phyloP scores from a whole-genome alignment of 805 yeast genomes.

The Saccharomyces kudriavzevii region DNA sequence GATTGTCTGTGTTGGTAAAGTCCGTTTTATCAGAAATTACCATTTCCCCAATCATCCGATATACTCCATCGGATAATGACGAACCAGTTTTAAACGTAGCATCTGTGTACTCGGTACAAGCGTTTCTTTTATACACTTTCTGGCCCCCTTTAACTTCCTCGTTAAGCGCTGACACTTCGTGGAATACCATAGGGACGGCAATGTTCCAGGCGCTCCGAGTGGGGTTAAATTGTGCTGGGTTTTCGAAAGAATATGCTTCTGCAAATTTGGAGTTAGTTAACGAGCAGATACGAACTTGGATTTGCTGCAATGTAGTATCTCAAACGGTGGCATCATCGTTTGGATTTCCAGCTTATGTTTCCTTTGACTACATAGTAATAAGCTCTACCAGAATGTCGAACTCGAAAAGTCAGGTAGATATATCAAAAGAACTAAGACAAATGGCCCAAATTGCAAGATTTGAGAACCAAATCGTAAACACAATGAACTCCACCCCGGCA shows the following conservation, averaged over 20 bases:
- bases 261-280: constrained; percentile 38
- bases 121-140: constrained; percentile 74
- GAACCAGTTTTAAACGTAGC: constrained; percentile 82
- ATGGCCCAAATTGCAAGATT: constrained; percentile 79
- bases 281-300: constrained; percentile 88
- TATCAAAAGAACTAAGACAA: constrained; percentile 57
- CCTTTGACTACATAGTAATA: constrained; percentile 64
- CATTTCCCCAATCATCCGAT: constrained; percentile 81
- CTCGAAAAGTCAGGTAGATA: constrained; percentile 20
- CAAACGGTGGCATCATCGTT: constrained; percentile 86
- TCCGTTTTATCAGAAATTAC: constrained; percentile 78
- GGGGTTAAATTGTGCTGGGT: constrained; percentile 80
- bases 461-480: constrained; percentile 75
- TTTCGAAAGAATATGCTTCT: constrained; percentile 44
- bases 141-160: constrained; percentile 98
- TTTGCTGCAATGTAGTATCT: constrained; percentile 82
- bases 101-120: constrained; percentile 90
- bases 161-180: constrained; percentile 87
- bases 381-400: constrained; percentile 14
- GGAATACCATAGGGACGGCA: constrained; percentile 93
- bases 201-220: constrained; percentile 86
- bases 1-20: constrained; percentile 62
- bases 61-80: constrained; percentile 67
- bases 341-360: constrained; percentile 91
- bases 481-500: constrained; percentile 61